These are phyloP conservation scores for Pisolithus albus DNA, from an alignment of 768 basidiomycete species.

Conservation along the genomic window DNA sequence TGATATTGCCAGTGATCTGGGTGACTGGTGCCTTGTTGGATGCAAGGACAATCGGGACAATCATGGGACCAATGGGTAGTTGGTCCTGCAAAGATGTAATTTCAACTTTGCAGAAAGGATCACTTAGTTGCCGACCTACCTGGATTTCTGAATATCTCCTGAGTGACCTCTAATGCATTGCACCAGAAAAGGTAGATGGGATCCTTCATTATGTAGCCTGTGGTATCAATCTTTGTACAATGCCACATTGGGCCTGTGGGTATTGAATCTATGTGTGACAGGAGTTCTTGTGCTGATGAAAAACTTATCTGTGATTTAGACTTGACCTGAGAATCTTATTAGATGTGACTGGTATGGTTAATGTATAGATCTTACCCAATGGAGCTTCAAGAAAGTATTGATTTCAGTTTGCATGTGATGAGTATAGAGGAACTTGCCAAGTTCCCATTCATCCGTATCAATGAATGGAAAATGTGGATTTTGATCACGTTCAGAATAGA, in stretches of 20 bases:
- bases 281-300: background rate
- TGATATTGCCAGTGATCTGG: background rate
- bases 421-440: background rate
- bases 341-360: background rate
- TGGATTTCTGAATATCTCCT: background rate
- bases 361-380: background rate
- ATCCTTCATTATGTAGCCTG: background rate
- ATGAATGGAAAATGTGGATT: background rate
- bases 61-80: constrained; percentile 5
- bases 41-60: constrained; percentile 12
- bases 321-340: too few relatives aligned
- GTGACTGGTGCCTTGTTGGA: constrained; percentile 15
- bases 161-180: background rate
- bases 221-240: background rate
- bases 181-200: background rate
- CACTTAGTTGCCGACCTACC: too few relatives aligned
- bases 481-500: too few relatives aligned
- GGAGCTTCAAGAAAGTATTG: background rate
- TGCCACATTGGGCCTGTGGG: background rate
- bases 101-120: too few relatives aligned
- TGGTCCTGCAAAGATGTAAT: too few relatives aligned
- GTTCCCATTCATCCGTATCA: background rate
- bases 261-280: background rate
- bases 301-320: background rate
- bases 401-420: background rate